Evolutionary conservation across 2,329 filamentous ascomycete genomes (phyloP), one percentile per base, ranked within the genome.

Genomic region (Boeremia lycopersici): DNA sequence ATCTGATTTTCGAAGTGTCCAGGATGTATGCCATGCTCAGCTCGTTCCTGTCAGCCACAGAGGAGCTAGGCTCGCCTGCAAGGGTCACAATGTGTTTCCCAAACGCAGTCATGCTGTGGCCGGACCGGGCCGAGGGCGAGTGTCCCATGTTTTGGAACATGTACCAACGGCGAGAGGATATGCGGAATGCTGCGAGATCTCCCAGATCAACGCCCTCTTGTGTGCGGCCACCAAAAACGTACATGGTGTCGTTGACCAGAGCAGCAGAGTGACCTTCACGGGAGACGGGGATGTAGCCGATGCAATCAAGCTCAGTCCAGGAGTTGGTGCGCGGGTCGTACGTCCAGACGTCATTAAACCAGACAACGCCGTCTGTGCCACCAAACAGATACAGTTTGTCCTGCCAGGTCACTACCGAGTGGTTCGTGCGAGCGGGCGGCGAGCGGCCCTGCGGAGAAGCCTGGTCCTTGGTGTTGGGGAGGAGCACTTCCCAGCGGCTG

Each of bases 141-240:
- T 93, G 93, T 0, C 95, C 95, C 95, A 99, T 99, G 71, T 99
- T 99, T 71, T 99, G 95, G 77, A 99, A 99, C 31, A 95, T 99
- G 74, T 98, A 99, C 95, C 95, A 99, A 56, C 95, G 86, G 61
- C 91, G 87, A 10, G 92, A 92, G 0, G 89, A 86, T 65, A 90
- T 90, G 44, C 87, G 83, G 75, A 91, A 91, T 9, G 95, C 95
- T 2, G 95, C 93, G 38, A 99, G 82, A 74, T 99, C 95, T 30
- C 93, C 95, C 4, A 99, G 80, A 72, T 99, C 95, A 26, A 88
- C 86, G 1, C 95, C 95, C 64, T 98, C 93, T 70, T 97, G 91
- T 0, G 92, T 97, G 56, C 95, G 89, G 39, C 95, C 95, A 64
- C 96, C 96, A 74, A 99, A 99, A 57, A 99, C 87, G 78, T 99